phyloP scores from a whole-genome alignment of 2,329 filamentous ascomycete genomes.

The Botrytis sinoallii region DNA sequence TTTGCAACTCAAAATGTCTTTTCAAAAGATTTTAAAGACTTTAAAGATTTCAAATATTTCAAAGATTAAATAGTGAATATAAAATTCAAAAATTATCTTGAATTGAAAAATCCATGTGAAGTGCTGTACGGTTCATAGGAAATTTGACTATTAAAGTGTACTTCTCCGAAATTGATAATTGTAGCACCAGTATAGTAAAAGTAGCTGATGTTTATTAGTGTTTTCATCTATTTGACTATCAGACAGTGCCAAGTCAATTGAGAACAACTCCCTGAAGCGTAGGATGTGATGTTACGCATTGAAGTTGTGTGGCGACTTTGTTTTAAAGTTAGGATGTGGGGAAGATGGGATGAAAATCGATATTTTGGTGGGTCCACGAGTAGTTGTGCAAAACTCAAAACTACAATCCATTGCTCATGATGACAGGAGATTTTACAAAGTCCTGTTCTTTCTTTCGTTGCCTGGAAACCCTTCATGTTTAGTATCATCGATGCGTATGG shows the following conservation, averaged over 20 bases:
- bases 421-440: not conserved
- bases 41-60: no score
- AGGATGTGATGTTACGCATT: not conserved
- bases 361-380: not conserved
- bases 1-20: no score
- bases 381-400: not conserved
- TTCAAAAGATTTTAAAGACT: no score
- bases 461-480: not conserved
- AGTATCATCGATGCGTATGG: not conserved
- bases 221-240: not conserved
- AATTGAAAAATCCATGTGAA: no score
- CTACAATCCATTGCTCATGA: not conserved
- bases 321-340: not conserved
- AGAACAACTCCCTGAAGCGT: not conserved
- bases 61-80: no score
- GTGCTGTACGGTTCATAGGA: not conserved
- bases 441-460: not conserved
- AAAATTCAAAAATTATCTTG: no score
- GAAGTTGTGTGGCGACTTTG: not conserved
- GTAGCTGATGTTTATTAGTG: not conserved
- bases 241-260: not conserved
- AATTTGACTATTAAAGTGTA: not conserved
- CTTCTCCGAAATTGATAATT: not conserved
- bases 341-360: not conserved
- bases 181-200: no score